phyloP scores from a whole-genome alignment of 2,329 filamentous ascomycete species.

The Pseudocercospora eumusae region DNA sequence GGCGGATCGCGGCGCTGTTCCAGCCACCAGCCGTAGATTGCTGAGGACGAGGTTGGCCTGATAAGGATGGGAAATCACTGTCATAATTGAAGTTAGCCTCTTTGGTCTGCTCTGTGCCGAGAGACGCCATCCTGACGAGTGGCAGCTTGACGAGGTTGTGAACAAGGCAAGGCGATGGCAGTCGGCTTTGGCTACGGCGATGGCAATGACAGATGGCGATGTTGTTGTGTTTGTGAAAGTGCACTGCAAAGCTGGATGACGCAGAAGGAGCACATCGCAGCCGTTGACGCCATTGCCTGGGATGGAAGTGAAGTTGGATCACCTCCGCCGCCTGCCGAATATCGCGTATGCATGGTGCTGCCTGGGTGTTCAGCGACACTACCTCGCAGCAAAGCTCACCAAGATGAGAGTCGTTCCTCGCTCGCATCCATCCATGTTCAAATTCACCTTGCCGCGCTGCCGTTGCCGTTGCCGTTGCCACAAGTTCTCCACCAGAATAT shows the following conservation, averaged over 20 bases:
- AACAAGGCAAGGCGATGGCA: slow-evolving; percentile 1
- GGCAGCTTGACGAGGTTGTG: slow-evolving; percentile 3
- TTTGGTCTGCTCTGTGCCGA: neutral
- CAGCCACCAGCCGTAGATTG: slow-evolving; percentile 56
- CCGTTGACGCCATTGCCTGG: slow-evolving; percentile 1
- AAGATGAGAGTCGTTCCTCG: neutral
- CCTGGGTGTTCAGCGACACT: neutral
- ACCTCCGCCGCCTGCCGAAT: neutral
- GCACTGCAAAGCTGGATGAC: neutral
- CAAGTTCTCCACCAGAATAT: neutral
- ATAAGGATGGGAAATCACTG: slow-evolving; percentile 65
- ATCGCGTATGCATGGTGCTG: neutral
- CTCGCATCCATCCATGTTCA: neutral
- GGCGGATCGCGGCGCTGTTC: slow-evolving; percentile 59
- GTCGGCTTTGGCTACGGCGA: neutral
- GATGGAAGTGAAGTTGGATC: neutral
- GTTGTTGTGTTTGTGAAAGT: neutral
- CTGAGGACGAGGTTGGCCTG: slow-evolving; percentile 58
- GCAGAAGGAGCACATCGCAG: neutral
- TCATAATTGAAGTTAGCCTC: slow-evolving; percentile 24
- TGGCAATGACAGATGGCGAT: neutral
- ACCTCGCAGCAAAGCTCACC: neutral
- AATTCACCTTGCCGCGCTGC: neutral
- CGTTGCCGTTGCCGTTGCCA: slow-evolving; percentile 9
- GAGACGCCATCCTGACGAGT: slow-evolving; percentile 11